These are phyloP conservation scores for Rhinocladiella similis DNA, from an alignment of 2,329 filamentous ascomycete species.

Conservation along the genomic window DNA sequence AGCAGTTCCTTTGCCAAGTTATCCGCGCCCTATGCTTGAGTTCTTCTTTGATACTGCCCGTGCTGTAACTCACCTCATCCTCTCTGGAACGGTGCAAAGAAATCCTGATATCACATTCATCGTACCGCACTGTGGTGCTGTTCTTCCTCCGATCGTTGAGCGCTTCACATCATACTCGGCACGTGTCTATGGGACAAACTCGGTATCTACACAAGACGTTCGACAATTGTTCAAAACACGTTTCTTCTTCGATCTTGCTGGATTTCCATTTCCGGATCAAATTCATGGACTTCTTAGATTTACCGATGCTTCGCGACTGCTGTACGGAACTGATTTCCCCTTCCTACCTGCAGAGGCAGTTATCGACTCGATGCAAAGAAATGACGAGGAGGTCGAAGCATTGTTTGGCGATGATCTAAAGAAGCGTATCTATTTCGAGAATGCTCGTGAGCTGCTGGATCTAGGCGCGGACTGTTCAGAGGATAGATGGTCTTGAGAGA, in stretches of 20 bases:
- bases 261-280: constrained; percentile 21
- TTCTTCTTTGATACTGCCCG: constrained; percentile 56
- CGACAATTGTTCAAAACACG: constrained; percentile 7
- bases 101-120: constrained; percentile 49
- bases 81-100: constrained; percentile 45
- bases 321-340: constrained; percentile 57
- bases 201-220: constrained; percentile 4
- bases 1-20: constrained; percentile 23
- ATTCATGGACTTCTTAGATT: constrained; percentile 46
- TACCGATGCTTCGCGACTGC: constrained; percentile 42
- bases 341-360: constrained; percentile 43
- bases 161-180: constrained; percentile 5
- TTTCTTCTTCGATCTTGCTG: constrained; percentile 24
- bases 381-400: neutral
- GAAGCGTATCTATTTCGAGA: neutral
- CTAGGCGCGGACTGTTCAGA: neutral
- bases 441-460: neutral
- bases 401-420: neutral
- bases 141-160: constrained; percentile 35
- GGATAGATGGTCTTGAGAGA: no score
- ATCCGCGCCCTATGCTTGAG: constrained; percentile 18
- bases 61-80: constrained; percentile 49
- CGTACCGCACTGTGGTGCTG: constrained; percentile 49
- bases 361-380: neutral
- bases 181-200: neutral